Evolutionary conservation across 140 eudicot genomes (phyloP), one percentile per base, ranked within the genome.

Genomic region (Anethum foeniculum): DNA sequence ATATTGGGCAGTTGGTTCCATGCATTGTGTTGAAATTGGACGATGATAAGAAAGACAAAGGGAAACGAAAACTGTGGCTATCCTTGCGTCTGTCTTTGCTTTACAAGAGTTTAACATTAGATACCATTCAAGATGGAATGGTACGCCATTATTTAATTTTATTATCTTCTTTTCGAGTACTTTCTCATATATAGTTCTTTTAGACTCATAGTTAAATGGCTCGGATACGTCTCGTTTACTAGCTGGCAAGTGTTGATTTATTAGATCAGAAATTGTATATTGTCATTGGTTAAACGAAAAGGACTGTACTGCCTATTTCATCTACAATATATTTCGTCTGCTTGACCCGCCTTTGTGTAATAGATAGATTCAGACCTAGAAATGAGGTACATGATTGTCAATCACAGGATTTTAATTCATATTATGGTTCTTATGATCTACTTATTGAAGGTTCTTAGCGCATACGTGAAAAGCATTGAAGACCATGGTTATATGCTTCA

Each of bases 401-500:
- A 3, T 44, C 6, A 43, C 21, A 19, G 41, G 46, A 32, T 71
- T 16, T 32, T 10, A 34, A 19, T 47, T 7, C 21, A 36, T 8
- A 7, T 19, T 36, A 32, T 60, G 16, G 43, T 62, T 82, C 77
- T 65, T 47, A 34, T 79, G 52, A 41, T n/a, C 25, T 54, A 10
- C 64, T 32, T 71, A 81, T 76, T 81, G 36, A 82, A 95, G 99
- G 97, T 95, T 56, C 83, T 95, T 28, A 90, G 89, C 81, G 97
- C 97, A 19, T 89, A 89, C 80, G 97, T 95, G 83, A 95, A 87
- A 86, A 95, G 99, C 90, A 85, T 90, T 80, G 99, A 95, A 89
- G 99, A 95, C 88, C 99, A 92, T 86, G 99, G 99, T 79, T 92
- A 88, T 84, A 85, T 92, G 84, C 97, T 95, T 79, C 91, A 95